Evolutionary conservation across 164 flowering plant genomes (phyloP).

Genomic region (Tetrastigma voinierianum): DNA sequence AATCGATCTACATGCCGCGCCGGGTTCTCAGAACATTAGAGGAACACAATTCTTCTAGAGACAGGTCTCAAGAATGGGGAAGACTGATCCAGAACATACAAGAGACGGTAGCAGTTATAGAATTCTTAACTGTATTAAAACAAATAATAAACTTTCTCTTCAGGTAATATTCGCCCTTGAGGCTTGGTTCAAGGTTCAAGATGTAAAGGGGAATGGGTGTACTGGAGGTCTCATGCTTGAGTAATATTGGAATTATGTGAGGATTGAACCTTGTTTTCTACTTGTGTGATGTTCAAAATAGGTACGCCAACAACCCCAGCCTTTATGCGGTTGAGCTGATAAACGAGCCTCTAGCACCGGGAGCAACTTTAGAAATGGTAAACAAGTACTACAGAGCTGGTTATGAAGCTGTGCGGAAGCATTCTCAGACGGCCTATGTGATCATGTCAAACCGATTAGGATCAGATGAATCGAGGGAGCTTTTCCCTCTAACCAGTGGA

Average conservation of each 20-base stretch:
- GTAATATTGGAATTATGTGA: neutral
- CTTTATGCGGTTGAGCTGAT: constrained; percentile 62
- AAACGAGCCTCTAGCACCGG: constrained; percentile 64
- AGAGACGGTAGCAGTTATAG: constrained; percentile 56
- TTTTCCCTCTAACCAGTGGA: constrained; percentile 49
- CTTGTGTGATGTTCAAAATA: constrained; percentile 7
- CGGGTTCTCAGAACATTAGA: constrained; percentile 65
- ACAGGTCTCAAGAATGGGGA: constrained; percentile 59
- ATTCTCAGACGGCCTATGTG: constrained; percentile 50
- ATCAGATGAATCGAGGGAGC: constrained; percentile 38
- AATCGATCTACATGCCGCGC: constrained; percentile 68
- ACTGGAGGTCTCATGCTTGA: no score
- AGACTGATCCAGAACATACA: constrained; percentile 49
- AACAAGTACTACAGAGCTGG: constrained; percentile 58
- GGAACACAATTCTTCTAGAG: constrained; percentile 67
- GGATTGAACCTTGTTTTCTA: neutral
- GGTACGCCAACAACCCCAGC: constrained; percentile 56
- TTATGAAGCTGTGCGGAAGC: constrained; percentile 52
- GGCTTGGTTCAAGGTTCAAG: no score
- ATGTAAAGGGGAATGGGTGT: no score
- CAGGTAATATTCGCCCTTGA: no score
- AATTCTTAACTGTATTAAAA: constrained; percentile 43
- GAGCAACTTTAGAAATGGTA: constrained; percentile 37
- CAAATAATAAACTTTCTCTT: no score
- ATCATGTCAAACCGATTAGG: constrained; percentile 48